Conservation (phyloP, 2,329 filamentous ascomycete species). For the Waltergamsia citrina region DNA sequence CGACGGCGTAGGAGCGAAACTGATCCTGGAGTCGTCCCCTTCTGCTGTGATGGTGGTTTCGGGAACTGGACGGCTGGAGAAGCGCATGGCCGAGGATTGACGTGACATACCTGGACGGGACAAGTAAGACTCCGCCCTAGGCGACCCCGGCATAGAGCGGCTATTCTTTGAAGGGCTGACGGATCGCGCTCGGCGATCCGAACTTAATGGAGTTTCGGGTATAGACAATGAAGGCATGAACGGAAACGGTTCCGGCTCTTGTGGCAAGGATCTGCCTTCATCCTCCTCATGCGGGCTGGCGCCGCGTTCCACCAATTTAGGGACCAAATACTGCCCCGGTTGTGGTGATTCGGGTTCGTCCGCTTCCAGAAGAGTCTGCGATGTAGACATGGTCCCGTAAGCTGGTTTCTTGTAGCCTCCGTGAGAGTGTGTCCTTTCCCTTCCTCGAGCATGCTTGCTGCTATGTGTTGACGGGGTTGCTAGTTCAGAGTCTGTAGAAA, state of each 20-base stretch:
- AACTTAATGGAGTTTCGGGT: neutral
- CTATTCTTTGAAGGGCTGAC: constrained; percentile 1
- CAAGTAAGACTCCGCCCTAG: too few species aligned
- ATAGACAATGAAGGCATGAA: too few species aligned
- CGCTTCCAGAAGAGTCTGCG: constrained; percentile 7
- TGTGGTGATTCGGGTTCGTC: neutral
- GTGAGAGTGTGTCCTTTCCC: neutral
- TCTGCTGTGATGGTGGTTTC: constrained; percentile 57
- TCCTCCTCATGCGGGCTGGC: too few species aligned
- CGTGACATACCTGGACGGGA: constrained; percentile 41
- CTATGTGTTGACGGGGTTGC: neutral
- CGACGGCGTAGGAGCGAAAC: constrained; percentile 54
- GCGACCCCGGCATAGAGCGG: too few species aligned
- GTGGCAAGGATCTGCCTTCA: too few species aligned
- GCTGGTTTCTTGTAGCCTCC: constrained; percentile 9
- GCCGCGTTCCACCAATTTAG: too few species aligned
- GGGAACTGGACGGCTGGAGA: constrained; percentile 65
- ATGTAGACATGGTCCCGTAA: constrained; percentile 22
- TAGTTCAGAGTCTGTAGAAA: neutral
- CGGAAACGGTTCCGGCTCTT: too few species aligned
- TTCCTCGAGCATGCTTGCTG: neutral
- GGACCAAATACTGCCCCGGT: too few species aligned
- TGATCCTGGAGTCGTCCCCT: constrained; percentile 52
- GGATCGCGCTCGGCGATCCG: neutral
- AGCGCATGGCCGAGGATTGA: constrained; percentile 47